A percentile compares a stretch with the other conserved stretches of the same genome.
phyloP scores from a whole-genome alignment of 2,329 filamentous ascomycete genomes.

The Trichoderma asperellum region DNA sequence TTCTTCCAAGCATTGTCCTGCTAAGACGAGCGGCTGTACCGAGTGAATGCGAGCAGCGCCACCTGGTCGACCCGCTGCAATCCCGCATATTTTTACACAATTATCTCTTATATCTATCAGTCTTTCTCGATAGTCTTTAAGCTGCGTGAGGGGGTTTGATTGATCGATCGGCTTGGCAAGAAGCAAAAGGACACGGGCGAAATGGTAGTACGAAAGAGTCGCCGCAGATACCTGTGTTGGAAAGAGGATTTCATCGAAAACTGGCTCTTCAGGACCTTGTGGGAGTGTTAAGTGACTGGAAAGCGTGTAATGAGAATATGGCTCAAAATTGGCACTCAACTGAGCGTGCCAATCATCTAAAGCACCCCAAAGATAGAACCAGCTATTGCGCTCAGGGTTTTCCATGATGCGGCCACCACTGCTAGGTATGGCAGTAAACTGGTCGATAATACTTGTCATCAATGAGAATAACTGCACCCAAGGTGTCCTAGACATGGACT shows the following conservation, averaged over 20 bases:
- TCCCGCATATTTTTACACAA: slow-evolving; percentile 7
- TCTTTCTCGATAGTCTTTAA: slow-evolving; percentile 6
- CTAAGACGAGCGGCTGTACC: slow-evolving; percentile 7
- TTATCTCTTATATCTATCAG: slow-evolving; percentile 7
- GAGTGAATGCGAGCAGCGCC: background rate
- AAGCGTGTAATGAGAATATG: slow-evolving; percentile 16
- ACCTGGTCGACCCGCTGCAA: slow-evolving; percentile 1
- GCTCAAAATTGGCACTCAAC: background rate
- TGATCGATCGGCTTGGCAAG: slow-evolving; percentile 12
- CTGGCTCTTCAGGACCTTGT: slow-evolving; percentile 6
- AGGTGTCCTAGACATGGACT: background rate
- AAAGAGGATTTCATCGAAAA: slow-evolving; percentile 9
- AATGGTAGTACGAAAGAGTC: slow-evolving; percentile 13
- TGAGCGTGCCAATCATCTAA: slow-evolving; percentile 6
- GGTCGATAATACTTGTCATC: background rate
- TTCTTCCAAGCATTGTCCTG: slow-evolving; percentile 17
- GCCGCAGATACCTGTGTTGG: slow-evolving; percentile 6
- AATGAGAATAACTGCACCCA: slow-evolving; percentile 1
- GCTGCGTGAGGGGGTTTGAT: slow-evolving; percentile 1
- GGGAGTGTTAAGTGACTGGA: slow-evolving; percentile 13
- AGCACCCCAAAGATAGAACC: slow-evolving; percentile 5
- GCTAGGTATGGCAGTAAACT: background rate
- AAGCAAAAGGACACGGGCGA: slow-evolving; percentile 10
- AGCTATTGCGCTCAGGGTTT: background rate
- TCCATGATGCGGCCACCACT: background rate